Base-by-base conservation (phyloP, 2,329 filamentous ascomycete species). In the Cercospora janseana region DNA sequence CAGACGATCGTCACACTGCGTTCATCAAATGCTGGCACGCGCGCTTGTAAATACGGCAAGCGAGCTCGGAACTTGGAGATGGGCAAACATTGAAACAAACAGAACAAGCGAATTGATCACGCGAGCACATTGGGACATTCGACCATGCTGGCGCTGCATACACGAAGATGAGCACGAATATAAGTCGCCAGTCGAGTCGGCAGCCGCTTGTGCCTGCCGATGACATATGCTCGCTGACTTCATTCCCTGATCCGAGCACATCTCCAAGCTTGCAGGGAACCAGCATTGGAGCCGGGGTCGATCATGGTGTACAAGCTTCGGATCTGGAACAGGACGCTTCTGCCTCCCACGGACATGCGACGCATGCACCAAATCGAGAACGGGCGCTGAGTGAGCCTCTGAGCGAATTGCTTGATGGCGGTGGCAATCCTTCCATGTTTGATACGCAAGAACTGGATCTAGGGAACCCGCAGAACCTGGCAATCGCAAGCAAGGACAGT, bases 191-290 rank as follows among this genome's bases (percentile, higher is more conserved):
- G 12, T 57, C 55, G 34, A 55, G 50, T 45, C 48, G 56, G 26
- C 50, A 49, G 28, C 46, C 50, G n/a, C 53, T 56, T n/a, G 43
- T 49, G 15, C 49, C 50, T 9, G 47, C 45, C 13, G 60, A 64
- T 31, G 60, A 63, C 44, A 57, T 57, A 6, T 58, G 46, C 13
- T 66, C 64, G 8, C 52, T 66, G 20, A 67, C 64, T 10, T 61
- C 54, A 15, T 67, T 67, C 47, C 65, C 65, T 6, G 62, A 66
- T 32, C 63, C 62, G 38, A 55, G 53, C 48, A 43, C 54, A 13
- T 44, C 45, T 23, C 49, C 55, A 26, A 46, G 52, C 43, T 28
- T 57, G 24, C 46, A 55, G 44, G 49, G 52, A 38, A 29, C 50
- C 43, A 38, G 46, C 44, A 41, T 49, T 34, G 34, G 47, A 31